A percentile compares a stretch with the other conserved stretches of the same genome.
These are phyloP conservation scores for Pichia sp. DNA, from an alignment of 1,139 yeast genomes.

Conservation along the genomic window DNA sequence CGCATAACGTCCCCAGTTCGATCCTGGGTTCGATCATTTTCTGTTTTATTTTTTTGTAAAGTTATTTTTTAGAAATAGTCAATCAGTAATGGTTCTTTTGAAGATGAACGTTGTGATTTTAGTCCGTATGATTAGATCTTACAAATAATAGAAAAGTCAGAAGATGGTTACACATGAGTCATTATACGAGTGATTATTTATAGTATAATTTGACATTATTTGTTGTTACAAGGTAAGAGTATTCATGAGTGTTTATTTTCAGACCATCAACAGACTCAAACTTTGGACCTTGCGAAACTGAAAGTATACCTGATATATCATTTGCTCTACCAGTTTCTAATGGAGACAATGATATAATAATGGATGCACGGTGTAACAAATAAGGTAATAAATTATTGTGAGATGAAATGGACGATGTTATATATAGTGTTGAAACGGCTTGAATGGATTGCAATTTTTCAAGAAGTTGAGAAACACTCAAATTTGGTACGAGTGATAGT, in stretches of 20 bases:
- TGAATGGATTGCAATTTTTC: constrained; percentile 31
- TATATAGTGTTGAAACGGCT: constrained; percentile 28
- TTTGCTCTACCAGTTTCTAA: constrained; percentile 74
- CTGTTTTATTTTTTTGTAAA: not conserved
- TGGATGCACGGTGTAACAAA: constrained; percentile 40
- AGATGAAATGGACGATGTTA: constrained; percentile 28
- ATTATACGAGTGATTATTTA: constrained; percentile 1
- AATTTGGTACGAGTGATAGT: constrained; percentile 32
- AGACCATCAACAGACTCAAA: not conserved
- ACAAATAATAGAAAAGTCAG: too few species aligned
- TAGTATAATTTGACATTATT: constrained; percentile 8
- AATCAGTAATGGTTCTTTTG: too few species aligned
- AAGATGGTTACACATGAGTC: too few species aligned
- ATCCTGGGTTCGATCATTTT: constrained; percentile 95
- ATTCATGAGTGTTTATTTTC: constrained; percentile 4
- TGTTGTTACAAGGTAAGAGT: constrained; percentile 8
- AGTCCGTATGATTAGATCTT: too few species aligned
- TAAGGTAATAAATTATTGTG: constrained; percentile 39
- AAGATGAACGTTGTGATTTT: too few species aligned
- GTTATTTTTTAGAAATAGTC: too few species aligned
- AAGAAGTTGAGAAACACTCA: constrained; percentile 30
- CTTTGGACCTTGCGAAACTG: constrained; percentile 26
- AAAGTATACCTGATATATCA: constrained; percentile 70
- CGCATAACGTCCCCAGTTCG: constrained; percentile 99
- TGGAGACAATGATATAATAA: constrained; percentile 52